Conservation (phyloP, 495 filamentous ascomycete genomes). For the Penicillium simplicissimum region DNA sequence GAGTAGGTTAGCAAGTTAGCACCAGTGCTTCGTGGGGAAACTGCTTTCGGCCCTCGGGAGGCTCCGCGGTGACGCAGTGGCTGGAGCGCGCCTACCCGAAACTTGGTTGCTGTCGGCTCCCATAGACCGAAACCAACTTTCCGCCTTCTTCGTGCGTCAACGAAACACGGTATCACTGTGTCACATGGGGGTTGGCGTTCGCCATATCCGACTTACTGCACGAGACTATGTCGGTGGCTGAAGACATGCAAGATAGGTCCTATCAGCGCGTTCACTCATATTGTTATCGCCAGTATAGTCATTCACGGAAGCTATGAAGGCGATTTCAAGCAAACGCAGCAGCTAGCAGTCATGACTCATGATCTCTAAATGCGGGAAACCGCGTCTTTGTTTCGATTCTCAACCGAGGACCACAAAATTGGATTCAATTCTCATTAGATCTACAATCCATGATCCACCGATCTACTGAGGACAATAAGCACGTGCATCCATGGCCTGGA, state of each 20-base stretch:
- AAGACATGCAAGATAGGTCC: background rate
- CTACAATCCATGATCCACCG: background rate
- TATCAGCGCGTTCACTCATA: background rate
- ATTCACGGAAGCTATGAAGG: background rate
- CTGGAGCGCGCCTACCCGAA: background rate
- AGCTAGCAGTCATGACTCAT: background rate
- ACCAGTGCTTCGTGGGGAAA: background rate
- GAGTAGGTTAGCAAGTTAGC: background rate
- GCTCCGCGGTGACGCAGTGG: conserved; percentile 4
- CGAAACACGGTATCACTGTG: background rate
- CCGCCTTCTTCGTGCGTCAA: background rate
- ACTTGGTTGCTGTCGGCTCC: conserved; percentile 2
- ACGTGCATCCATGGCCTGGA: background rate
- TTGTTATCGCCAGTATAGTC: background rate
- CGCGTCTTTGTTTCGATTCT: background rate
- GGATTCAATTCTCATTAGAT: background rate
- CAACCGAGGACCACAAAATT: no score
- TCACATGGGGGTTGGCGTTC: background rate
- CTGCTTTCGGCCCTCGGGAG: background rate
- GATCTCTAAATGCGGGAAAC: background rate
- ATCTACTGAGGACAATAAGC: background rate
- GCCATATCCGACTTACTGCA: background rate
- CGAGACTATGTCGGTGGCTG: background rate
- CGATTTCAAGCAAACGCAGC: background rate
- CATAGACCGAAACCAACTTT: background rate